Evolutionary conservation across 2,329 filamentous ascomycete genomes (phyloP), one percentile per base, ranked within the genome.

Genomic region (Pseudodiploospora longispora): DNA sequence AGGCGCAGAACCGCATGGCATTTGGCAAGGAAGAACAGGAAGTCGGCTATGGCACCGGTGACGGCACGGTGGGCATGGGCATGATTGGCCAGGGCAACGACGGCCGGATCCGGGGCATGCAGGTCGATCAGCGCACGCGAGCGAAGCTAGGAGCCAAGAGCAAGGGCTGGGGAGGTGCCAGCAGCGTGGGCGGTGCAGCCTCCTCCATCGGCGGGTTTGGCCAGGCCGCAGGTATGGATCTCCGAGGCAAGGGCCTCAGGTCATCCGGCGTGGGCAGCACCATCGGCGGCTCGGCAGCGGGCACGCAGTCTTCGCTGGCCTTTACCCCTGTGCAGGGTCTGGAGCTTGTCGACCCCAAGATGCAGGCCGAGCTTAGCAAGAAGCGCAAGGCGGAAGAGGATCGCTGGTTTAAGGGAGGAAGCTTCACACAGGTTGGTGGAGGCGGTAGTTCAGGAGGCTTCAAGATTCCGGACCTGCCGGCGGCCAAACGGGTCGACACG

Each of bases 11-110:
- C 68, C 80, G 93, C 43, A 84, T 98, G 78, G 88, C 83, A 0
- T 98, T 98, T 59, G 90, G 90, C 47, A 93, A 95, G 62, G 91
- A 97, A 64, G 93, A 98, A 66, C 83, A 81, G 56, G 93, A 98
- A 65, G 83, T 93, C 1, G 91, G 90, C 30, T 97, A 94, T 61
- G 91, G 89, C 32, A 81, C 80, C 1, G 87, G 89, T 41, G 89
- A 95, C 54, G 80, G 80, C 44, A 95, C 90, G 0, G 82, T 83
- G 48, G 93, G 93, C 29, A 71, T 98, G 63, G 93, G 93, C 44
- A 97, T 97, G 93, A 90, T 98, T 50, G 93, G 93, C 1, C 83
- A 88, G 57, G 73, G 81, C 51, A 87, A 90, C 60, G 87, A 90
- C 51, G 93, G 93, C n/a, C 81, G 87, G 9, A 87, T 98, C 50